phyloP scores from a whole-genome alignment of 768 basidiomycete species.

The Roridomyces roridus region DNA sequence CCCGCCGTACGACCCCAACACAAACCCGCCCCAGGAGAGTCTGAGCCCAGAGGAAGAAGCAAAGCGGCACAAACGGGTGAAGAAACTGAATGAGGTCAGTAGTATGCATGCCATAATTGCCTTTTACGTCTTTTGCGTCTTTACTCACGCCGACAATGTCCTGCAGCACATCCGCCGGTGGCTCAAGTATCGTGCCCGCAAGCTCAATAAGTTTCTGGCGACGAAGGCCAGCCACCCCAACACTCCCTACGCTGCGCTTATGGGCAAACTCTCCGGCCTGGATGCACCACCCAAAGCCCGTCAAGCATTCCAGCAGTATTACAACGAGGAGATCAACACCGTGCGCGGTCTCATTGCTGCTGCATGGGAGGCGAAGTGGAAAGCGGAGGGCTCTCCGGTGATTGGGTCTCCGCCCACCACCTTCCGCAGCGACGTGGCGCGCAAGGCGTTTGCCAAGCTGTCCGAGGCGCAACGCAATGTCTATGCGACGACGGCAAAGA shows the following conservation, averaged over 20 bases:
- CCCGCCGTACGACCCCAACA: background rate
- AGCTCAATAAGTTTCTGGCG: background rate
- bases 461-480: background rate
- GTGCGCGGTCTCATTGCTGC: background rate
- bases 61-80: background rate
- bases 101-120: background rate
- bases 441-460: background rate
- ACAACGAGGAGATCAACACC: background rate
- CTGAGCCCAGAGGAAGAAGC: background rate
- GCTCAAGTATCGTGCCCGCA: constrained; percentile 4
- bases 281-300: background rate
- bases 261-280: background rate
- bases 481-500: background rate
- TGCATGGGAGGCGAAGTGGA: background rate
- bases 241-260: background rate
- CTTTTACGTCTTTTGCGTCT: background rate
- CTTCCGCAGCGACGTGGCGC: background rate
- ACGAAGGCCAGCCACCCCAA: background rate
- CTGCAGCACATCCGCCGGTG: constrained; percentile 3
- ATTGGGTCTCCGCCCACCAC: background rate
- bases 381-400: background rate
- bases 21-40: background rate
- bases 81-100: background rate
- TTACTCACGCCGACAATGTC: background rate
- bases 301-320: constrained; percentile 11